Percentiles rank a stretch among this genome's conserved stretches.
These are phyloP conservation scores for Xylaria sp. DNA, from an alignment of 495 filamentous ascomycete species.

Conservation along the genomic window DNA sequence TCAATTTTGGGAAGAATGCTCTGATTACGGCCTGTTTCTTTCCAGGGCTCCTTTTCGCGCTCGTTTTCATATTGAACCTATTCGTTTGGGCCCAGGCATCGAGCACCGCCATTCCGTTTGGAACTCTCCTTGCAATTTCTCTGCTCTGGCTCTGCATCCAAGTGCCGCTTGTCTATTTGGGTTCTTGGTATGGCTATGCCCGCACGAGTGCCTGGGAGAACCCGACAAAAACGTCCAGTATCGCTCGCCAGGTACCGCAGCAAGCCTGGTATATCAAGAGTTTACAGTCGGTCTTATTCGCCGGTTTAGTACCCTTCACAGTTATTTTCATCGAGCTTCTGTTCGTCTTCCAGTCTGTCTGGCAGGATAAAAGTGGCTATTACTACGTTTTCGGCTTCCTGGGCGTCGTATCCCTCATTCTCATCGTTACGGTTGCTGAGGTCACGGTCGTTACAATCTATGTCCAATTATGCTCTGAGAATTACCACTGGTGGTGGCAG, in stretches of 20 bases:
- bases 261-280: conserved; percentile 82
- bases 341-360: conserved; percentile 89
- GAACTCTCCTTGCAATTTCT: conserved; percentile 78
- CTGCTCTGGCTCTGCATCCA: conserved; percentile 89
- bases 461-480: conserved; percentile 84
- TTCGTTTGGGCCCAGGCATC: conserved; percentile 96
- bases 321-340: conserved; percentile 94
- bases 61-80: conserved; percentile 86
- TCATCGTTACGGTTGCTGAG: conserved; percentile 82
- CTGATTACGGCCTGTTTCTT: conserved; percentile 84
- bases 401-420: conserved; percentile 74
- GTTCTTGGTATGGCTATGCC: conserved; percentile 80
- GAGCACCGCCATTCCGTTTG: conserved; percentile 88
- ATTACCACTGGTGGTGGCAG: conserved; percentile 97
- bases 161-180: conserved; percentile 86
- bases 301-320: conserved; percentile 87
- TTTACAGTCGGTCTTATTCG: conserved; percentile 69
- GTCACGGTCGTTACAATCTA: conserved; percentile 92
- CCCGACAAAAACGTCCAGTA: conserved; percentile 80
- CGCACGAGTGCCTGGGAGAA: conserved; percentile 77
- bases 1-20: conserved; percentile 80
- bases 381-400: conserved; percentile 96
- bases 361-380: conserved; percentile 93
- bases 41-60: conserved; percentile 79
- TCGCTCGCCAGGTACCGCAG: conserved; percentile 76